These are phyloP conservation scores for Dalechampia spathulata DNA, from an alignment of 441 rosid genomes.

Conservation along the genomic window DNA sequence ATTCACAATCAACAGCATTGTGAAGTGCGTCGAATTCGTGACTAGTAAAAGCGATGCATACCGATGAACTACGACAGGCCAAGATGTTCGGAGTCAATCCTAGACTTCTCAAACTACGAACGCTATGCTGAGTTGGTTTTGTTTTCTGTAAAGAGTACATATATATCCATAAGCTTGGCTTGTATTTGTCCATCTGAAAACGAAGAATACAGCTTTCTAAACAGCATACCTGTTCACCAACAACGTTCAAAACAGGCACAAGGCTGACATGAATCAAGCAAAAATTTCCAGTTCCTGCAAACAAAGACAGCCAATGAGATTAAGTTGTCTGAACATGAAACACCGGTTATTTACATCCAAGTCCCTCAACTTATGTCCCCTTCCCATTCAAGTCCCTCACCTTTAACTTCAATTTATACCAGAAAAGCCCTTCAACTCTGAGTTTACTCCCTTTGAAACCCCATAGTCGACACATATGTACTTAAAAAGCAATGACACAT, in stretches of 20 bases:
- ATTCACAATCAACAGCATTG: neutral
- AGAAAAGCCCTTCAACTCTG: no score
- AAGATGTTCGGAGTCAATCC: conserved; percentile 89
- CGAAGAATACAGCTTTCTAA: no score
- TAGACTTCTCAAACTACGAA: conserved; percentile 68
- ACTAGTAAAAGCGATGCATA: conserved; percentile 16
- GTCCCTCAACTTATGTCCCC: no score
- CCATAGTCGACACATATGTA: no score
- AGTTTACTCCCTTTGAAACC: no score
- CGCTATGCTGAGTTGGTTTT: conserved; percentile 95
- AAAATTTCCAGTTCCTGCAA: conserved; percentile 67
- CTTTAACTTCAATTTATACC: no score
- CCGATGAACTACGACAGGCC: conserved; percentile 89
- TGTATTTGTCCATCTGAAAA: no score
- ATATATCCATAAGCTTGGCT: neutral
- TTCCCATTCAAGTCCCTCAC: no score
- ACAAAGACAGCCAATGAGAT: neutral
- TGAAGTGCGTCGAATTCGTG: no score
- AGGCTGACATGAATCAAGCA: conserved; percentile 98
- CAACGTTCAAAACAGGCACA: conserved; percentile 88
- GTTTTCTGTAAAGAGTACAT: conserved; percentile 54
- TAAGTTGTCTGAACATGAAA: neutral
- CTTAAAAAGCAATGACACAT: no score
- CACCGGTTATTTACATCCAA: no score
- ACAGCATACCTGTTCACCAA: conserved; percentile 83